Base-by-base conservation (phyloP, 176 grass and related monocot species). In the Dendrocalamus sinicus region DNA sequence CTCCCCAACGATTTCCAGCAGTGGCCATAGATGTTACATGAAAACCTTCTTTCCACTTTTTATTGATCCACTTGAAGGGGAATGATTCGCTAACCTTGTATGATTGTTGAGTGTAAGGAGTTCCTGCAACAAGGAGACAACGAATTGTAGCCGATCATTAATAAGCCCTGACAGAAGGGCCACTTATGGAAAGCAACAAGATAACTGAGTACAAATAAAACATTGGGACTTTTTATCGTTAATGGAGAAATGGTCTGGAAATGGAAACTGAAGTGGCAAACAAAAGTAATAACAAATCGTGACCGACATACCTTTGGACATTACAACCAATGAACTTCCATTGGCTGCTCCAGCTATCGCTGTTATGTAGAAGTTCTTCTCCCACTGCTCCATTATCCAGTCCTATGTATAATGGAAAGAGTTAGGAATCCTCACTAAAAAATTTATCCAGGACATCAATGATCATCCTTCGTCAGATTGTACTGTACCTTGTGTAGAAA, bases 341-440 rank as follows among this genome's bases (percentile, higher is more conserved):
- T 94, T 98, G 22, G 73, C 68, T 81, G 93, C 63, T 87, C 96
- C 96, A 83, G 96, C 90, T 86, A 98, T 93, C 52, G 96, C 81
- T 81, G 89, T 95, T 53, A 97, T 94, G 83, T 97, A 97, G 79
- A 90, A 97, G 79, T 90, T 97, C 73, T 94, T 97, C 85, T 98
- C 96, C 96, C 96, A 98, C 66, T 94, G 96, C 47, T 95, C 96
- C 91, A 95, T 98, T 90, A 98, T 98, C 96, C 96, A 98, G 85
- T 98, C 96, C 96, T 98, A 66, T 46, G 45, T 62, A 83, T 47
- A 72, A 59, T 47, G 57, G 15, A 84, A 76, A 83, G 11, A 75
- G 48, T 86, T 75, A 80, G 67, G 6, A 24, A 60, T 87, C 67
- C n/a, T 53, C 16, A 13, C 1, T 70, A 61, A 69, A 73, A 30